Conservation (phyloP, 2,329 filamentous ascomycete species). For the Paramyrothecium roridum region DNA sequence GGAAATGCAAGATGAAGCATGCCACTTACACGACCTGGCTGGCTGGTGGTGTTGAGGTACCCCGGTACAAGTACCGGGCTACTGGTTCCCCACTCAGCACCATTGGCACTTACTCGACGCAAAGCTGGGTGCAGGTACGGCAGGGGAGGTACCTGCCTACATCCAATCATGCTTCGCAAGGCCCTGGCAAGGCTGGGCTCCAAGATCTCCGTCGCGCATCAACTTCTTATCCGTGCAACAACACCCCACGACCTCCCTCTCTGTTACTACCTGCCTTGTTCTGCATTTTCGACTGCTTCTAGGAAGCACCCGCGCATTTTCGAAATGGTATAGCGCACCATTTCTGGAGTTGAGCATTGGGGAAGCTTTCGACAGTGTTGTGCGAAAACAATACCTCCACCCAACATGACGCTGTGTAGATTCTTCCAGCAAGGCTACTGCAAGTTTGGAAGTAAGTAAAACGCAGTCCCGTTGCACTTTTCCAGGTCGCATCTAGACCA, state of each 20-base stretch:
- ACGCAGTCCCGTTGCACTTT: not conserved
- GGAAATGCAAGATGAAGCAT: too few species aligned
- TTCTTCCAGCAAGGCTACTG: constrained; percentile 50
- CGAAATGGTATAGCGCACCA: not conserved
- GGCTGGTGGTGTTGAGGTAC: too few species aligned
- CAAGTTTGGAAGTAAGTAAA: constrained; percentile 46
- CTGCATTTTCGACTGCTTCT: not conserved
- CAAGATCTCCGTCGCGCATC: constrained; percentile 3
- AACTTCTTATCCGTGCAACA: not conserved
- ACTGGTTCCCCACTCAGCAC: too few species aligned
- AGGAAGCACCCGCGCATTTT: not conserved
- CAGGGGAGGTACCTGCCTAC: too few species aligned
- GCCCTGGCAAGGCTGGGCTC: constrained; percentile 20
- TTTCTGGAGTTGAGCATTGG: not conserved
- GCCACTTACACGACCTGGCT: too few species aligned
- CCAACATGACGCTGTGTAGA: constrained; percentile 40
- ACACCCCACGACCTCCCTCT: not conserved
- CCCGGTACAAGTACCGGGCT: too few species aligned
- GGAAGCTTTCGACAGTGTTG: too few species aligned
- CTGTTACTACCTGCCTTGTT: not conserved
- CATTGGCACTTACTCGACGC: too few species aligned
- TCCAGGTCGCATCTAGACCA: not conserved
- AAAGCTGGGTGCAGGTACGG: too few species aligned
- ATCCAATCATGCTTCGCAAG: constrained; percentile 11
- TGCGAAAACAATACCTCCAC: not conserved